Evolutionary conservation across 2,329 filamentous ascomycete genomes (phyloP), one percentile per base, ranked within the genome.

Genomic region (Cyanodermella asteris): DNA sequence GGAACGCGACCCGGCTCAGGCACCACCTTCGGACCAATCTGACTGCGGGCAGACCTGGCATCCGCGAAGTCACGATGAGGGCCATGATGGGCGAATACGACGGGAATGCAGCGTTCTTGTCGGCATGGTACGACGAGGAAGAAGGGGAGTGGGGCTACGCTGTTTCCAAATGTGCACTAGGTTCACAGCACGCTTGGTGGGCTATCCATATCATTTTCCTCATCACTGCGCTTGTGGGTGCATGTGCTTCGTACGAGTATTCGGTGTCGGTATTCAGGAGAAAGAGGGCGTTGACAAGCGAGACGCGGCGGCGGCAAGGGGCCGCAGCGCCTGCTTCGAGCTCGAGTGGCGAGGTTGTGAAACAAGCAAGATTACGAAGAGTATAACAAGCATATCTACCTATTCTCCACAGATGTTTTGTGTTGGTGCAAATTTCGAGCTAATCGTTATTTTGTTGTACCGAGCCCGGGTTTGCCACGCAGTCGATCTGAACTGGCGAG

Each of bases 31-130:
- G 9, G n/a, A 15, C 11, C n/a, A 20, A 23, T 8, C 17, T 27
- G 16, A 30, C 9, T 16, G 34, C 22, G 12, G 29, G 5, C 25
- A 22, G 5, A 3, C 65, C 73, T 0, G 73, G 73, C 1, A 55
- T 93, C 5, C 61, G 84, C 15, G 87, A 97, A 49, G 68, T 94
- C 34, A 97, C 87, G 0, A 75, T 97, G 3, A 70, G 82, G 30
- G 91, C 80, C 47, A 94, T 97, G 81, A 97, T 97, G 87, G 87
- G 87, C 28, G 76, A 77, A 28, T 97, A 75, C 47, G 72, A 69
- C n/a, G 87, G 87, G 12, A 87, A 93, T 43, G 80, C 81, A 0
- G 87, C 81, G 0, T 56, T 97, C 20, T 50, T 97, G 20, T 87
- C 75, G 32, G 61, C 76, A 1, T 97, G 84, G 84, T 94, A 84